A percentile compares a stretch with the other conserved stretches of the same genome.
Evolutionary conservation across 306 rosid genomes (phyloP).

Genomic region (Prunus davidiana): DNA sequence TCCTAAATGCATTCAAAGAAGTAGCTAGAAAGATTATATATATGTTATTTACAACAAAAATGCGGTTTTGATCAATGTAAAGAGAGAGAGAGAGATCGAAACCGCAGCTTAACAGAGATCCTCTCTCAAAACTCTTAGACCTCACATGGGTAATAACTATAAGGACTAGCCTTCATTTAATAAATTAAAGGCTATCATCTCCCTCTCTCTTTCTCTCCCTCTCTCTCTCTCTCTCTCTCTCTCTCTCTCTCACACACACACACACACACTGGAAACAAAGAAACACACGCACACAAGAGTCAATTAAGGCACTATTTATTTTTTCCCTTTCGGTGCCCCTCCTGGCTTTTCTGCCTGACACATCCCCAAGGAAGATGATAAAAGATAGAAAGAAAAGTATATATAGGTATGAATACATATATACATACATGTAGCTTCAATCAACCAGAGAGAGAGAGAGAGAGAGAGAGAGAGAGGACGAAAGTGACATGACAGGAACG

Average conservation of each 20-base stretch:
- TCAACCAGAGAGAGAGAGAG: slow-evolving; percentile 35
- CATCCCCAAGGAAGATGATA: slow-evolving; percentile 67
- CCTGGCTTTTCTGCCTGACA: slow-evolving; percentile 69
- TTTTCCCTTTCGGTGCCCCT: slow-evolving; percentile 43
- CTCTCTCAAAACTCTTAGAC: slow-evolving; percentile 18
- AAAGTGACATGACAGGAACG: slow-evolving; percentile 91
- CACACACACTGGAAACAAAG: not conserved
- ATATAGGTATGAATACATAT: not conserved
- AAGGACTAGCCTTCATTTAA: slow-evolving; percentile 8
- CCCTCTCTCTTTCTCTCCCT: no score
- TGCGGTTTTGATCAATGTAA: no score
- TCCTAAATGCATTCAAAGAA: not conserved
- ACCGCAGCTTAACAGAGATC: no score
- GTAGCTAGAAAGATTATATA: no score
- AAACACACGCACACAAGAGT: not conserved
- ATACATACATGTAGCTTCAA: not conserved
- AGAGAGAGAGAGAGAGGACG: slow-evolving; percentile 35
- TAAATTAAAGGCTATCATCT: slow-evolving; percentile 11
- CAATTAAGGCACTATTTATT: not conserved
- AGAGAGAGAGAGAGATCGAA: no score
- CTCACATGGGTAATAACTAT: slow-evolving; percentile 63
- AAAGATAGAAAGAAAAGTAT: slow-evolving; percentile 37
- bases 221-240: not conserved
- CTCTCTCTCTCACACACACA: not conserved
- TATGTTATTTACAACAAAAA: no score